Conservation (phyloP, 2,329 filamentous ascomycete genomes). For the Ophiostoma piceae region DNA sequence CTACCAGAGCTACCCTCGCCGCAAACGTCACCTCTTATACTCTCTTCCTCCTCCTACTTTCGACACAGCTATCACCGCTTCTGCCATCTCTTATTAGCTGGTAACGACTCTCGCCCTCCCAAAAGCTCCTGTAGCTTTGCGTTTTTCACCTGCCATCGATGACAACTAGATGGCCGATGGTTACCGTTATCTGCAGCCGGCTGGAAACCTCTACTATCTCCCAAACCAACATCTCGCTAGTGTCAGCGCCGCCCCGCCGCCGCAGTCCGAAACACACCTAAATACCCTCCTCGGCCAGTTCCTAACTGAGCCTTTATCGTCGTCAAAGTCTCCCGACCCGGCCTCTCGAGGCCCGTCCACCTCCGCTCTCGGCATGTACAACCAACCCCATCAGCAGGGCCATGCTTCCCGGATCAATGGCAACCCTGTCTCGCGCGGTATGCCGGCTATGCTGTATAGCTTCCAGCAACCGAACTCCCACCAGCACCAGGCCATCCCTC, state of each 20-base stretch:
- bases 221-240: slow-evolving; percentile 46
- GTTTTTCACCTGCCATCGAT: slow-evolving; percentile 30
- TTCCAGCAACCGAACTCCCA: slow-evolving; percentile 58
- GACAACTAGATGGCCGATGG: slow-evolving; percentile 62
- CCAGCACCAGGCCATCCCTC: slow-evolving; percentile 59
- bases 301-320: slow-evolving; percentile 31
- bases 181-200: slow-evolving; percentile 58
- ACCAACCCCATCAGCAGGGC: slow-evolving; percentile 64
- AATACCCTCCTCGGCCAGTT: slow-evolving; percentile 36
- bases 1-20: neutral
- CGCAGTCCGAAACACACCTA: slow-evolving; percentile 31
- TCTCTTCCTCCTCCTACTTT: neutral
- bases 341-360: slow-evolving; percentile 33
- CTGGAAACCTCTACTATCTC: slow-evolving; percentile 36
- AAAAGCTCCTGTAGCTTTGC: slow-evolving; percentile 14
- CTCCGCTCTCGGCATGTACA: slow-evolving; percentile 58
- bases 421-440: slow-evolving; percentile 54
- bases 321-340: slow-evolving; percentile 30
- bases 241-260: slow-evolving; percentile 35
- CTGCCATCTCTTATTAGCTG: neutral
- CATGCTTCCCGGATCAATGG: slow-evolving; percentile 74
- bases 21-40: slow-evolving; percentile 7
- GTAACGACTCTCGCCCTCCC: neutral
- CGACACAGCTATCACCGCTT: neutral
- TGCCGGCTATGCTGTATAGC: slow-evolving; percentile 61